Conservation (phyloP, 2,329 filamentous ascomycete genomes). For the Claviceps purpurea region DNA sequence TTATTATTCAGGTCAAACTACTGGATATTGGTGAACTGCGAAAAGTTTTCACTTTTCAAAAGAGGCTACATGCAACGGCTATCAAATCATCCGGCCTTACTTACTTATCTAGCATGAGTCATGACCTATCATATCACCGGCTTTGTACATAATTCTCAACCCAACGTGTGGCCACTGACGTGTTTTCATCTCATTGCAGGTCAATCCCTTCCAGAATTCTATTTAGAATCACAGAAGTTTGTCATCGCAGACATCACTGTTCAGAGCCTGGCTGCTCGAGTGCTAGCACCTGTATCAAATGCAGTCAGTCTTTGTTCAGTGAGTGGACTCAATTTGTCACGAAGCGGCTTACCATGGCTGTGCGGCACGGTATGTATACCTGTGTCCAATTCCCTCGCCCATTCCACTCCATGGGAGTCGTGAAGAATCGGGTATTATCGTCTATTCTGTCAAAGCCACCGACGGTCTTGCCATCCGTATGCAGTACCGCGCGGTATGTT, state of each 20-base stretch:
- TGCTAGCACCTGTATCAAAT: conserved; percentile 31
- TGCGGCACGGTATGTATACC: conserved; percentile 75
- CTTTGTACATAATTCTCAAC: neutral
- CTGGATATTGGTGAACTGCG: no score
- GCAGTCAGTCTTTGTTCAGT: conserved; percentile 13
- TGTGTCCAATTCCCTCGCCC: conserved; percentile 80
- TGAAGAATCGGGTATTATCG: conserved; percentile 78
- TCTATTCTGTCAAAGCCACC: conserved; percentile 72
- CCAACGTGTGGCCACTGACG: neutral
- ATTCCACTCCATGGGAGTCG: conserved; percentile 84
- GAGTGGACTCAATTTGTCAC: neutral
- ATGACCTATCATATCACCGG: neutral
- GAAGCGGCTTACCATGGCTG: conserved; percentile 55
- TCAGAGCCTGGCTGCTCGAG: conserved; percentile 19
- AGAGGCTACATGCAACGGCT: neutral
- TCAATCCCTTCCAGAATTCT: no score
- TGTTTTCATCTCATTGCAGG: neutral
- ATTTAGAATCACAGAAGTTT: no score
- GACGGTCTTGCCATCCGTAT: conserved; percentile 62
- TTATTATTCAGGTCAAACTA: no score
- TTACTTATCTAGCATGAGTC: neutral
- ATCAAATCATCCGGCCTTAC: neutral
- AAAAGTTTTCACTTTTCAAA: no score
- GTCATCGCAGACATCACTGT: conserved; percentile 4
- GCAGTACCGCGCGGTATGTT: conserved; percentile 76